These are phyloP conservation scores for Phaseolus lunatus DNA, from an alignment of 306 rosid genomes.

Conservation along the genomic window DNA sequence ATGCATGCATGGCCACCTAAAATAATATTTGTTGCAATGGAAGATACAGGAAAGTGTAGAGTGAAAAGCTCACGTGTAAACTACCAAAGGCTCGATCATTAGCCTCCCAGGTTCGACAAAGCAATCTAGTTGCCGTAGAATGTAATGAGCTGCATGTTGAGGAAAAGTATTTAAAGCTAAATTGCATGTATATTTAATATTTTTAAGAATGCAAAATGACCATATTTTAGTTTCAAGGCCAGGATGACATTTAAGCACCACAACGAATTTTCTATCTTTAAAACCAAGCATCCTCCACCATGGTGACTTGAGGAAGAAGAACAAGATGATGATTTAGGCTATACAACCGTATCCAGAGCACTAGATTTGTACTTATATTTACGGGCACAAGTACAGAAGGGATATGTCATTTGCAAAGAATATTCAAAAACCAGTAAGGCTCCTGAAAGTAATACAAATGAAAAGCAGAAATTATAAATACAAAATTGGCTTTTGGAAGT, in stretches of 20 bases:
- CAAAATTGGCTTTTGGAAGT: no score
- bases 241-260: conserved; percentile 29
- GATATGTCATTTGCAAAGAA: no score
- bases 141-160: conserved; percentile 69
- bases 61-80: conserved; percentile 74
- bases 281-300: conserved; percentile 7
- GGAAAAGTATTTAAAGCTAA: conserved; percentile 21
- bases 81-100: conserved; percentile 90
- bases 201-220: no score
- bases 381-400: no score
- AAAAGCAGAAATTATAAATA: no score
- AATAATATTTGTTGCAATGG: conserved; percentile 2
- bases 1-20: conserved; percentile 23
- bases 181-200: conserved; percentile 19
- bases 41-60: conserved; percentile 36
- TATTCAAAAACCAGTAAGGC: no score
- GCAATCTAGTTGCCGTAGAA: conserved; percentile 86
- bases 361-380: no score
- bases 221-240: conserved; percentile 15
- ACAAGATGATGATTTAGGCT: no score
- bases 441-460: no score
- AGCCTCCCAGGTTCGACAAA: conserved; percentile 95
- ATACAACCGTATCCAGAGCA: no score
- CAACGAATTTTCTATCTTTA: conserved; percentile 15
- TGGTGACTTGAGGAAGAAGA: conserved; percentile 1